Percentiles rank a stretch among this genome's conserved stretches.
These are phyloP conservation scores for Aphanocladium album DNA, from an alignment of 2,329 filamentous ascomycete species.

Conservation along the genomic window DNA sequence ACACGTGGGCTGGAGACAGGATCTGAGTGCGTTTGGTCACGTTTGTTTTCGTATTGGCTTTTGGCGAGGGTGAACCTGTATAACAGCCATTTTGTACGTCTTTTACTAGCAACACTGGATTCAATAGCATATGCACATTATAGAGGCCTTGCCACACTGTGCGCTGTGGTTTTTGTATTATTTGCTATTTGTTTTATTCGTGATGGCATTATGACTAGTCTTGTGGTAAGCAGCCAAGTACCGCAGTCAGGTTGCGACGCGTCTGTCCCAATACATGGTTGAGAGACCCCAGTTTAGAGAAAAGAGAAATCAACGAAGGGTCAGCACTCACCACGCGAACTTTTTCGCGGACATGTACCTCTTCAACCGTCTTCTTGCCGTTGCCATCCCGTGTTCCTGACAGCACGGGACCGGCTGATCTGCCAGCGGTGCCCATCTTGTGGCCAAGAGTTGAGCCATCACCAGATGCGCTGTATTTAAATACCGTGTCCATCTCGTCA, in stretches of 20 bases:
- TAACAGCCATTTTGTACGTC: constrained; percentile 8
- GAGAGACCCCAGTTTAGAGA: constrained; percentile 76
- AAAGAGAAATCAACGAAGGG: constrained; percentile 75
- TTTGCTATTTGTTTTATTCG: not conserved
- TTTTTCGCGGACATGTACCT: constrained; percentile 86
- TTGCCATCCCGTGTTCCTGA: constrained; percentile 19
- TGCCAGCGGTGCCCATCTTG: constrained; percentile 13
- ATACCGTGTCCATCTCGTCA: constrained; percentile 75
- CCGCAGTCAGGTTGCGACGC: constrained; percentile 65
- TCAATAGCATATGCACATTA: constrained; percentile 3
- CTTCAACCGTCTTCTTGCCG: constrained; percentile 14
- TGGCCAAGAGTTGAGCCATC: constrained; percentile 19
- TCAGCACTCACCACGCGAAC: constrained; percentile 84
- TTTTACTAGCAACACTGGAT: constrained; percentile 7
- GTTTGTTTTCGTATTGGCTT: not conserved
- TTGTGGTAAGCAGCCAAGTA: constrained; percentile 61
- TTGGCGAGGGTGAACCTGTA: constrained; percentile 3
- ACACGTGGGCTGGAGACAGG: not conserved
- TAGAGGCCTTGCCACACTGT: not conserved
- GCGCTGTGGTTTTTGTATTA: not conserved
- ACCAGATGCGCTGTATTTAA: constrained; percentile 51
- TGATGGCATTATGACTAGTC: constrained; percentile 1
- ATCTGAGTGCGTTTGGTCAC: not conserved
- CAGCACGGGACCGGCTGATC: constrained; percentile 18
- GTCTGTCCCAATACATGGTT: constrained; percentile 67